Conservation (phyloP, 768 basidiomycete species). For the Lanmaoa rubissima region DNA sequence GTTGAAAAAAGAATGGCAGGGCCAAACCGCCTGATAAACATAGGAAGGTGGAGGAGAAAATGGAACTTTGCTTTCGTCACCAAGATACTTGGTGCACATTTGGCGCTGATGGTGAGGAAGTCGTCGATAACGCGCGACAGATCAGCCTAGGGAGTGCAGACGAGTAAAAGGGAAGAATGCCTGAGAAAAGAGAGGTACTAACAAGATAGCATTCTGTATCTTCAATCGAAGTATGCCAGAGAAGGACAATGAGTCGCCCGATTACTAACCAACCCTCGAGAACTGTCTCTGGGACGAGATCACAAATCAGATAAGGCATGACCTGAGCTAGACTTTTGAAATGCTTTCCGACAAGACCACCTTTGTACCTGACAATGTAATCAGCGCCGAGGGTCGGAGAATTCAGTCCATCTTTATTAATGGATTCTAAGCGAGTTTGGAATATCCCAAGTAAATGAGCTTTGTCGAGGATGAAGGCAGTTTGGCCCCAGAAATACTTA, state of each 20-base stretch:
- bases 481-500: conserved; percentile 36
- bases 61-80: conserved; percentile 33
- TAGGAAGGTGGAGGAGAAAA: conserved; percentile 29
- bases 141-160: too few species aligned
- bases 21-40: conserved; percentile 27
- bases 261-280: conserved; percentile 33
- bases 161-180: too few species aligned
- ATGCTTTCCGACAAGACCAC: conserved; percentile 32
- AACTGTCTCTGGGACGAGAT: conserved; percentile 25
- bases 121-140: conserved; percentile 19
- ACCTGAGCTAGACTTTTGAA: conserved; percentile 33
- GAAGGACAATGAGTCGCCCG: conserved; percentile 34
- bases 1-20: conserved; percentile 31
- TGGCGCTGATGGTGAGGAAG: conserved; percentile 17
- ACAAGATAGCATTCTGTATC: conserved; percentile 35
- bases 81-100: conserved; percentile 27
- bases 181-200: too few species aligned
- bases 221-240: conserved; percentile 44
- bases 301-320: conserved; percentile 31
- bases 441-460: conserved; percentile 17
- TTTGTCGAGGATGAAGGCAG: conserved; percentile 22
- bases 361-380: conserved; percentile 34
- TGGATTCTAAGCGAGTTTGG: conserved; percentile 24
- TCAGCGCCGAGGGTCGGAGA: conserved; percentile 24
- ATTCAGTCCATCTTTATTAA: conserved; percentile 26